Base-by-base conservation (phyloP, 2,329 filamentous ascomycete species). In the Neoscytalidium dimidiatum region DNA sequence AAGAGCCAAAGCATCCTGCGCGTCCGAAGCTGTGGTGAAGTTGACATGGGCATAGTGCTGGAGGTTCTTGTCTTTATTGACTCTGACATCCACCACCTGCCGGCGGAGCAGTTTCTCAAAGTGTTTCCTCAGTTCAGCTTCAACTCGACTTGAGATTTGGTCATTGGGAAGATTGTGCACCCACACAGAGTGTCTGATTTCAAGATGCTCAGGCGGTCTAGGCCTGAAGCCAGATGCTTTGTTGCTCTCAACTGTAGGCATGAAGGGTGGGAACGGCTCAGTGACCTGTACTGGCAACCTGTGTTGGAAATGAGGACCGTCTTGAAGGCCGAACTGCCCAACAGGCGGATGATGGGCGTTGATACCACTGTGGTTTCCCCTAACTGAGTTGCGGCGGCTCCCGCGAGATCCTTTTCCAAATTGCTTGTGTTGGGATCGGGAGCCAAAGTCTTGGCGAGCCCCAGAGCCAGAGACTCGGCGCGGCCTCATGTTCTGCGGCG, bases 231-330 rank as follows among this genome's bases (percentile, higher is more conserved):
- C 19, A 28, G 19, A 7, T 29, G 4, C 41, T 13, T 17, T 28
- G 21, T 17, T 19, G 7, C 21, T 21, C 21, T 62, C 58, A 19
- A 11, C 14, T 3, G 3, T 7, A n/a, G 38, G 41, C 13, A 13
- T 28, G 51, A 57, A 64, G 8, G 51, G 19, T 21, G 62, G 62
- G 29, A 64, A 64, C 1, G 62, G 62, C 31, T 64, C 62, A 1
- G 13, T 64, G 29, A 28, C 51, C 23, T 11, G 11, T 3, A 13
- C 3, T 11, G 41, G 28, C 13, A 19, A 14, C 4, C 19, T 19
- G 14, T n/a, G n/a, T 14, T 49, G 43, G 13, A 38, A 33, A 7
- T 48, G 31, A 44, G 29, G 29, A 19, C 31, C 26, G n/a, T 6
- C 41, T 13, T 14, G 17, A 11, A 38, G 29, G n/a, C 28, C 21